phyloP scores from a whole-genome alignment of 495 filamentous ascomycete genomes.

The Penicillium herquei region DNA sequence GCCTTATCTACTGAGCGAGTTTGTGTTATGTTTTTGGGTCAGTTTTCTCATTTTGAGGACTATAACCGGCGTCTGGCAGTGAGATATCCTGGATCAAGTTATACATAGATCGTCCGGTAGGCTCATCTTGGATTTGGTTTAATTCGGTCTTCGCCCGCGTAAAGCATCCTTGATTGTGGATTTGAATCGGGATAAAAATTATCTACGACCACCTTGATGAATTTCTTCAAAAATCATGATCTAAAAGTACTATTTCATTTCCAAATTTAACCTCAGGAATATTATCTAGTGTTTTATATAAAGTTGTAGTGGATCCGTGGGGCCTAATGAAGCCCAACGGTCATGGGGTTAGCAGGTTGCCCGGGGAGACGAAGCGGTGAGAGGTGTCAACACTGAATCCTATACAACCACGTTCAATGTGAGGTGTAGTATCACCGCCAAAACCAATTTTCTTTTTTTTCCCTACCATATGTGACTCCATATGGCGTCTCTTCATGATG shows the following conservation, averaged over 20 bases:
- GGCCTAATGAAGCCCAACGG: constrained; percentile 3
- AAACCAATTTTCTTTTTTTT: not conserved
- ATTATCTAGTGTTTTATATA: not conserved
- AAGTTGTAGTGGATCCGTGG: not conserved
- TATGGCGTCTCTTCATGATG: constrained; percentile 25
- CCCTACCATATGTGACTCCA: constrained; percentile 3
- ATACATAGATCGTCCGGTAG: constrained; percentile 9
- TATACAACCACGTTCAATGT: not conserved
- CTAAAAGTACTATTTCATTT: no score
- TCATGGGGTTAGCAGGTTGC: not conserved
- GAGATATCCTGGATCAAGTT: constrained; percentile 1
- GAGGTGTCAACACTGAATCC: constrained; percentile 2
- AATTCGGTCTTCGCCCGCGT: not conserved
- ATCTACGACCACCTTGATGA: not conserved
- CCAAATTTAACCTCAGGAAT: no score
- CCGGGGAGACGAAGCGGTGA: constrained; percentile 5
- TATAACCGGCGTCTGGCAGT: constrained; percentile 6
- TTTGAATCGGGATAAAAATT: not conserved
- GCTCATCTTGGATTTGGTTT: not conserved
- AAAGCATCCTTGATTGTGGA: not conserved
- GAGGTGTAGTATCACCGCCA: not conserved
- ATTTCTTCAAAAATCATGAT: no score
- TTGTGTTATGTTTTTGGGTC: not conserved
- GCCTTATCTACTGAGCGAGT: constrained; percentile 12
- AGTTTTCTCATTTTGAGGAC: not conserved